A percentile compares a stretch with the other conserved stretches of the same genome.
These are phyloP conservation scores for Venturiaceae sp. DNA, from an alignment of 2,329 filamentous ascomycete species.

Conservation along the genomic window DNA sequence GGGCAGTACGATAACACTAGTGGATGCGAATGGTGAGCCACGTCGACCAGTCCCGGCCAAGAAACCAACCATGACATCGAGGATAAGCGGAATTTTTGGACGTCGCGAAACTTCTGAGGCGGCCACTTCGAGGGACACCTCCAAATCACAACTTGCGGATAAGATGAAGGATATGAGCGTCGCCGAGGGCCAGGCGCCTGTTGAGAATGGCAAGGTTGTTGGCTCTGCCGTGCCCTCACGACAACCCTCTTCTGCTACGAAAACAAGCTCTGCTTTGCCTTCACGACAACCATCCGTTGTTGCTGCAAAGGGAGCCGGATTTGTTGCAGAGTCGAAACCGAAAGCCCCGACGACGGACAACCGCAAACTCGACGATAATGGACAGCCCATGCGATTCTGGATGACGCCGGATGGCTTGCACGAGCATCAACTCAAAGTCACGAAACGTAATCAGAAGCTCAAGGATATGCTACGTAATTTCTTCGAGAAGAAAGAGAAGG, in stretches of 20 bases:
- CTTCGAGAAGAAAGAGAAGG: slow-evolving; percentile 63
- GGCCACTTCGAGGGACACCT: slow-evolving; percentile 11
- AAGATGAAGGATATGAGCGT: slow-evolving; percentile 6
- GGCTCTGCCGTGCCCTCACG: slow-evolving; percentile 10
- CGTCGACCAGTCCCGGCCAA: slow-evolving; percentile 11
- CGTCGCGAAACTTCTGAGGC: slow-evolving; percentile 13
- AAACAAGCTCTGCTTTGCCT: slow-evolving; percentile 18
- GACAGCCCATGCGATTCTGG: slow-evolving; percentile 42
- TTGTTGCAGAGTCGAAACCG: slow-evolving; percentile 15
- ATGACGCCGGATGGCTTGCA: slow-evolving; percentile 59
- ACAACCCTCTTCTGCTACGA: not conserved
- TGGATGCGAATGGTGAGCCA: slow-evolving; percentile 20
- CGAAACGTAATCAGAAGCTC: slow-evolving; percentile 88
- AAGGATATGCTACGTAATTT: slow-evolving; percentile 84
- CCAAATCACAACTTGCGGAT: slow-evolving; percentile 5
- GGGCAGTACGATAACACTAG: not conserved
- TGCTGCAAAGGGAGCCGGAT: slow-evolving; percentile 10
- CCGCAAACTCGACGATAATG: slow-evolving; percentile 12
- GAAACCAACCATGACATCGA: slow-evolving; percentile 32
- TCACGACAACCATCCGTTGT: slow-evolving; percentile 11
- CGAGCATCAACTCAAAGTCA: slow-evolving; percentile 79
- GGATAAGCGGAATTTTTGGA: slow-evolving; percentile 29
- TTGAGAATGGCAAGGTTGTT: slow-evolving; percentile 17
- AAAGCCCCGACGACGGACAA: slow-evolving; percentile 15
- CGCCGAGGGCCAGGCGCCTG: slow-evolving; percentile 7